phyloP scores from a whole-genome alignment of 768 basidiomycete species.

The Pulveroboletus sp. region DNA sequence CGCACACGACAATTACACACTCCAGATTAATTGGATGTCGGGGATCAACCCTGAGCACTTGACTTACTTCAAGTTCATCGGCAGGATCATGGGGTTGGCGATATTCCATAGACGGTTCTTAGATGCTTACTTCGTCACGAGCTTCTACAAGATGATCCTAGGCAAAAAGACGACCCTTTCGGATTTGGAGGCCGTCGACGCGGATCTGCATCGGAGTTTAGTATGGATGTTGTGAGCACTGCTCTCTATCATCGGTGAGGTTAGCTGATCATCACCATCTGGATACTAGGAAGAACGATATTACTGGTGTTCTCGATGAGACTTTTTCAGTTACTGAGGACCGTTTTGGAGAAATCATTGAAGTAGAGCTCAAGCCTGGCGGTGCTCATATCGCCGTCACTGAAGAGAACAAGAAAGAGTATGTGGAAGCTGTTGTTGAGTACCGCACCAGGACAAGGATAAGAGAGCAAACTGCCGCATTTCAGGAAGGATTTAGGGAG shows the following conservation, averaged over 20 bases:
- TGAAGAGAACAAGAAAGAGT: constrained; percentile 73
- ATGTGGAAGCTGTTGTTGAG: constrained; percentile 71
- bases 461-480: constrained; percentile 78
- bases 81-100: constrained; percentile 66
- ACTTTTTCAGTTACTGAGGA: constrained; percentile 70
- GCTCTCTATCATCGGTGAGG: neutral
- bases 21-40: constrained; percentile 75
- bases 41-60: constrained; percentile 73
- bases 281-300: constrained; percentile 60
- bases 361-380: constrained; percentile 58
- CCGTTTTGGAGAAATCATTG: constrained; percentile 67
- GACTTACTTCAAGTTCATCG: constrained; percentile 80
- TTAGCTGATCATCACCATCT: constrained; percentile 1
- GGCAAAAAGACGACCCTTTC: constrained; percentile 53
- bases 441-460: constrained; percentile 82
- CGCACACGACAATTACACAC: constrained; percentile 72
- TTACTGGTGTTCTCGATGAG: constrained; percentile 70
- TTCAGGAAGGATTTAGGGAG: constrained; percentile 83
- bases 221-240: constrained; percentile 67
- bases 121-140: constrained; percentile 75
- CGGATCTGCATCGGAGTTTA: constrained; percentile 63
- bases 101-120: constrained; percentile 77
- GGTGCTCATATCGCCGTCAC: constrained; percentile 62
- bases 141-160: constrained; percentile 77
- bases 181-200: constrained; percentile 68